Conservation (phyloP, 176 grass and related monocot species). For the Triticum urartu region DNA sequence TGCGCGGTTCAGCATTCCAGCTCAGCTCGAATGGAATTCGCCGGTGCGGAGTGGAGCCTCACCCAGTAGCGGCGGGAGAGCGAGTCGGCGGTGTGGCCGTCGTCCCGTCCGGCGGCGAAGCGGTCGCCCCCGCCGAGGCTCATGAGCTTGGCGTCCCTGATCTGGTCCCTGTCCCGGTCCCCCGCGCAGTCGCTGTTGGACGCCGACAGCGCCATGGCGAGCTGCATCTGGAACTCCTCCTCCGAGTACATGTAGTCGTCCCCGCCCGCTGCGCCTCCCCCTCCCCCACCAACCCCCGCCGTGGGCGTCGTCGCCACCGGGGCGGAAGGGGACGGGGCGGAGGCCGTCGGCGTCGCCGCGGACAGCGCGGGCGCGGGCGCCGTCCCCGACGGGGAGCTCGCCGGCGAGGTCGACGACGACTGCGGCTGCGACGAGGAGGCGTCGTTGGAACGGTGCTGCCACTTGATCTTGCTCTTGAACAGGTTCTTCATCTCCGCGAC, state of each 20-base stretch:
- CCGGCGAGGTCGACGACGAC: constrained; percentile 36
- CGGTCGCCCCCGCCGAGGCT: constrained; percentile 67
- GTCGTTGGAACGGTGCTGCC: constrained; percentile 87
- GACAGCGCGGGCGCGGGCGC: constrained; percentile 27
- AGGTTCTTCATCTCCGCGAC: constrained; percentile 74
- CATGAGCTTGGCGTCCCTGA: constrained; percentile 85
- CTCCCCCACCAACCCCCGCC: background rate
- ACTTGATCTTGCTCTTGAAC: constrained; percentile 96
- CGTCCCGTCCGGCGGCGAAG: constrained; percentile 57
- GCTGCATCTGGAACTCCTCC: constrained; percentile 99
- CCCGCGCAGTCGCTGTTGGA: constrained; percentile 75
- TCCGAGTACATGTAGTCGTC: constrained; percentile 81
- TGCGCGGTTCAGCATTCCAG: background rate
- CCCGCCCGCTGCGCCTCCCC: constrained; percentile 23
- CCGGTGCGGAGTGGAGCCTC: background rate
- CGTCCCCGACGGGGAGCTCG: constrained; percentile 42
- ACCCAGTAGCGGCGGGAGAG: constrained; percentile 95
- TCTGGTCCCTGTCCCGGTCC: constrained; percentile 92
- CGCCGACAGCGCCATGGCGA: constrained; percentile 90
- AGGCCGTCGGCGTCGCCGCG: background rate
- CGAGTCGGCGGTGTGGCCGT: constrained; percentile 60
- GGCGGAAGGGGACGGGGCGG: constrained; percentile 44
- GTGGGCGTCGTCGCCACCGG: constrained; percentile 10
- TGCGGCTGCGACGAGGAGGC: constrained; percentile 4
- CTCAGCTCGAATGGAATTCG: background rate